A percentile compares a stretch with the other conserved stretches of the same genome.
Evolutionary conservation across 2,329 filamentous ascomycete species (phyloP).

Genomic region (Aspergillus persii): DNA sequence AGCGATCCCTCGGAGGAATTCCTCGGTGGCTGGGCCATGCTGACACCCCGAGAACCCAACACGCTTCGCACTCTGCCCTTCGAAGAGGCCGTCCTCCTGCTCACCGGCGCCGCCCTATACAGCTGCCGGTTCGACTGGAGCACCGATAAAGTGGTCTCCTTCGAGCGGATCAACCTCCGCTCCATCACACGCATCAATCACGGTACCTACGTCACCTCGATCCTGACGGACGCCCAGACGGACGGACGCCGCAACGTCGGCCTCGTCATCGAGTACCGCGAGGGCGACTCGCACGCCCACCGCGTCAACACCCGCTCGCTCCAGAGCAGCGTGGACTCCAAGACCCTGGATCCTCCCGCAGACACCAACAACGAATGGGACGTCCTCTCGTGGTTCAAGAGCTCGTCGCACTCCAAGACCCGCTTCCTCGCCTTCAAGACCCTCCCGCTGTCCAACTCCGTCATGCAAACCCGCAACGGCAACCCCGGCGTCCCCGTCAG

Average conservation of each 20-base stretch:
- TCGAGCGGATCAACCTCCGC: constrained; percentile 77
- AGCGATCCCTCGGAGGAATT: constrained; percentile 81
- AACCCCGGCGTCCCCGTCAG: constrained; percentile 29
- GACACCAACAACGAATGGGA: constrained; percentile 38
- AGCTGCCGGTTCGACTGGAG: constrained; percentile 93
- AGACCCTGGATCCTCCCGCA: constrained; percentile 26
- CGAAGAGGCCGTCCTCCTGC: constrained; percentile 81
- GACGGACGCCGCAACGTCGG: constrained; percentile 81
- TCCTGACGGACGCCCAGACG: constrained; percentile 71
- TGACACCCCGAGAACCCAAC: constrained; percentile 71
- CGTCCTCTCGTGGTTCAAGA: constrained; percentile 41
- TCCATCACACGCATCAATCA: constrained; percentile 71
- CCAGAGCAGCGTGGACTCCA: constrained; percentile 53
- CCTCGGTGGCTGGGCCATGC: constrained; percentile 83
- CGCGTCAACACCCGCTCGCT: constrained; percentile 84
- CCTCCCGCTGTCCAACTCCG: constrained; percentile 35
- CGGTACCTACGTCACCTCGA: constrained; percentile 88
- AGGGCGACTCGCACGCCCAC: constrained; percentile 67
- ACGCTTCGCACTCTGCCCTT: constrained; percentile 70
- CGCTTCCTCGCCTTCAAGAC: constrained; percentile 46
- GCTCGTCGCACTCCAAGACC: constrained; percentile 27
- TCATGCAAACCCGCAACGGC: constrained; percentile 17
- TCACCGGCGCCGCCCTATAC: constrained; percentile 84
- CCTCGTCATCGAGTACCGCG: constrained; percentile 73
- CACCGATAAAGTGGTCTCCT: constrained; percentile 88